Evolutionary conservation across 495 filamentous ascomycete genomes (phyloP).

Genomic region (Neurospora sp.): DNA sequence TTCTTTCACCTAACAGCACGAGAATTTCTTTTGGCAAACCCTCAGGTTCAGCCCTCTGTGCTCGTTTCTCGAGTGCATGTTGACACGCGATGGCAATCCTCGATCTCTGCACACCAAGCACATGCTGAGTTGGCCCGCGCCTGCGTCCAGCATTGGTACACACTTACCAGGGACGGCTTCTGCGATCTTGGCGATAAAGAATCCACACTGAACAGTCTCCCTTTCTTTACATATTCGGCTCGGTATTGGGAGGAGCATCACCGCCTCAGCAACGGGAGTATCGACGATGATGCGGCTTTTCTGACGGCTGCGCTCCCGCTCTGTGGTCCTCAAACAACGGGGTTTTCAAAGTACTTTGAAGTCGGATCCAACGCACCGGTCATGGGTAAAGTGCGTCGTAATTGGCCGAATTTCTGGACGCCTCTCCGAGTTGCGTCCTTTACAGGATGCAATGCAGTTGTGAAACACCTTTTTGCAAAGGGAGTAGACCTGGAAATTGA

Average conservation of each 20-base stretch:
- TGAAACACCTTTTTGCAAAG: neutral
- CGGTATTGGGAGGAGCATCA: neutral
- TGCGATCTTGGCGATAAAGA: neutral
- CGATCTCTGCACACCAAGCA: neutral
- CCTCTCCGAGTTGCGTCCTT: neutral
- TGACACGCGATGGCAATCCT: neutral
- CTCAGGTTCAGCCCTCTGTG: neutral
- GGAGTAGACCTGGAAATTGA: neutral
- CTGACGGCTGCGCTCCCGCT: neutral
- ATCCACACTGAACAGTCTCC: accelerated
- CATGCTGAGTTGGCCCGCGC: neutral
- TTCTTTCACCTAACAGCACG: neutral
- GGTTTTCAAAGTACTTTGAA: neutral
- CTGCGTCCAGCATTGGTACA: neutral
- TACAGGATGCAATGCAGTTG: neutral
- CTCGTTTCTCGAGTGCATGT: neutral
- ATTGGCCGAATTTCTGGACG: neutral
- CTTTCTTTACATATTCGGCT: neutral
- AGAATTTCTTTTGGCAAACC: neutral
- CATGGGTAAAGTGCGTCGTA: neutral
- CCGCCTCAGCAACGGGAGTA: neutral
- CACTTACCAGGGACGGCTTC: neutral
- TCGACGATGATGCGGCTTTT: neutral
- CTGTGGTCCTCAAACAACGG: neutral
- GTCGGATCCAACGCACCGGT: too few relatives aligned